Base-by-base conservation (phyloP, 2,329 filamentous ascomycete species). In the Dichotomopilus funicola region DNA sequence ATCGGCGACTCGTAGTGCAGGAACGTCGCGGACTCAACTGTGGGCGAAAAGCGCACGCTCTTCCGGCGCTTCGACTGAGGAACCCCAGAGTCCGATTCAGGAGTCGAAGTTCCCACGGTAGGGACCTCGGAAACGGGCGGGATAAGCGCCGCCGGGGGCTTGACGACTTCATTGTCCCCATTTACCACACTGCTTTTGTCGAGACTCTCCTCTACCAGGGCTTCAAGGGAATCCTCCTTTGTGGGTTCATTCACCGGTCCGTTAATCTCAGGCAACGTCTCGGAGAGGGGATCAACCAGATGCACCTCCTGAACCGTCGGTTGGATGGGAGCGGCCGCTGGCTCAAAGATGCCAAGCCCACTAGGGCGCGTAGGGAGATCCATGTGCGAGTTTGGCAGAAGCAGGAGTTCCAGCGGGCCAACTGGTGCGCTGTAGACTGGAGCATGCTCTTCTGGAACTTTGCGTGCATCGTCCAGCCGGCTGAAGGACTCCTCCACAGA, bases 11-110 rank as follows among this genome's bases (percentile, higher is more conserved):
- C 79, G 0, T 70, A 70, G 19, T 73, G 67, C 45, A 76, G 65
- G 59, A 85, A 85, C 0, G 84, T 84, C 1, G 82, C 80, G 7
- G 84, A 83, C 64, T 86, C 79, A 1, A 88, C 81, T 11, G 76
- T 79, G 0, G 85, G 80, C 3, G 86, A 87, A 64, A 89, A 89
- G 7, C 85, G 80, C 2, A 89, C 87, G 53, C 80, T 85, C 71
- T 89, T 90, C 42, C 71, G 72, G 38, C 75, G 72, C 63, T 79
- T 79, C 4, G 64, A 60, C 48, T 51, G 47, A 10, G 51, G 40
- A 7, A 43, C 43, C 27, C 59, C 40, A 31, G n/a, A 48, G n/a
- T 58, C 52, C 6, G 35, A 19, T 12, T 43, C 43, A 6, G 42
- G 31, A 11, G 19, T 12, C 5, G 56, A 42, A 4, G 41, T 6